Conservation (phyloP, 164 flowering plant species). For the Saururus chinensis region DNA sequence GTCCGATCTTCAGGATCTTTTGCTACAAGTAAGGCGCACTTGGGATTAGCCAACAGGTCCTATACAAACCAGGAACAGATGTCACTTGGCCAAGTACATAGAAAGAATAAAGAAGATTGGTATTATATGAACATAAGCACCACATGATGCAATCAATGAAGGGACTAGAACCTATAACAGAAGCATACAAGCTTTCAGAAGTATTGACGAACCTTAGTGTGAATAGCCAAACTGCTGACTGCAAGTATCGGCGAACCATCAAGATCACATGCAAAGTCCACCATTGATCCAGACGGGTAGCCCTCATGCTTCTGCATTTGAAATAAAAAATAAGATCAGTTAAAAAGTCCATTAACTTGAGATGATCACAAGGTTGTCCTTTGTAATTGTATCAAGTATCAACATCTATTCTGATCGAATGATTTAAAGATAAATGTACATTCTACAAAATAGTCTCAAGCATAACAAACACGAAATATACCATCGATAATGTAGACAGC, state of each 20-base stretch:
- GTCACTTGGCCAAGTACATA: not conserved
- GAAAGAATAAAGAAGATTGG: not conserved
- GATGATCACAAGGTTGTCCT: not conserved
- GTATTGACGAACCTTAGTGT: conserved; percentile 50
- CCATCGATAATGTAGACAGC: conserved; percentile 82
- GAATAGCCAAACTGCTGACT: conserved; percentile 71
- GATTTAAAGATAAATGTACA: not conserved
- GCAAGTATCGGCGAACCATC: conserved; percentile 86
- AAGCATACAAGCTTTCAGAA: not conserved
- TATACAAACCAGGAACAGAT: conserved; percentile 13
- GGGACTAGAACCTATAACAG: not conserved
- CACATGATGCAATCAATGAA: not conserved
- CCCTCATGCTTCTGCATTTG: conserved; percentile 63
- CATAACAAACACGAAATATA: conserved; percentile 3
- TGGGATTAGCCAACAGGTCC: conserved; percentile 68
- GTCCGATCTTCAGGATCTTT: conserved; percentile 86
- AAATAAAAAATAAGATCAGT: conserved; percentile 9
- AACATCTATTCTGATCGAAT: not conserved
- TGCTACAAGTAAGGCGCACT: conserved; percentile 83
- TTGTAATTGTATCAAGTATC: not conserved
- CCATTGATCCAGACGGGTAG: conserved; percentile 93
- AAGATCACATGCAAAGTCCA: conserved; percentile 86
- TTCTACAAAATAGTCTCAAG: not conserved
- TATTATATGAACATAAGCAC: not conserved
- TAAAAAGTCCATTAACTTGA: not conserved